Conservation (phyloP, 2,329 filamentous ascomycete genomes). For the Westerdykella sp. region DNA sequence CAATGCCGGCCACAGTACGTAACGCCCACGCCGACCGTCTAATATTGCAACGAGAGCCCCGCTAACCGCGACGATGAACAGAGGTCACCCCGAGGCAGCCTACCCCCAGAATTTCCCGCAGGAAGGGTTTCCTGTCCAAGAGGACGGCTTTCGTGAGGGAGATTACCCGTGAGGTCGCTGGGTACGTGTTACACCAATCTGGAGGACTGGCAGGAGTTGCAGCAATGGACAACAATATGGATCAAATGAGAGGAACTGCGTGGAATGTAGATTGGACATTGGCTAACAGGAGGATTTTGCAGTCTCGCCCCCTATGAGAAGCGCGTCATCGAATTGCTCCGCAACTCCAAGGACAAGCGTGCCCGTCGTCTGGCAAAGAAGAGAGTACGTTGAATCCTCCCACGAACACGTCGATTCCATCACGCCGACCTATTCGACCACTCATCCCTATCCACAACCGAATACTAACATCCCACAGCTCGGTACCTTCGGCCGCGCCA, state of each 20-base stretch:
- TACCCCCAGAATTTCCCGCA: slow-evolving; percentile 52
- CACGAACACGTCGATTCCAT: slow-evolving; percentile 1
- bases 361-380: slow-evolving; percentile 99
- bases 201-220: not conserved
- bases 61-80: slow-evolving; percentile 23
- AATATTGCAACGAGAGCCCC: slow-evolving; percentile 1
- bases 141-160: slow-evolving; percentile 94
- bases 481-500: slow-evolving; percentile 96
- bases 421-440: slow-evolving; percentile 1
- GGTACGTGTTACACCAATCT: slow-evolving; percentile 52
- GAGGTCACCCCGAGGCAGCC: slow-evolving; percentile 49
- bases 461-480: slow-evolving; percentile 53
- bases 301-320: slow-evolving; percentile 60
- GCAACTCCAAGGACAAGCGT: slow-evolving; percentile 99
- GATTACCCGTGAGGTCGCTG: slow-evolving; percentile 97
- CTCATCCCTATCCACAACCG: not conserved
- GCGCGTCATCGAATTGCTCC: slow-evolving; percentile 96
- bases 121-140: slow-evolving; percentile 96
- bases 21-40: slow-evolving; percentile 13
- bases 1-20: slow-evolving; percentile 63
- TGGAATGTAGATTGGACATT: not conserved
- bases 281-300: slow-evolving; percentile 35
- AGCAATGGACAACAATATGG: not conserved
- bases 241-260: not conserved
- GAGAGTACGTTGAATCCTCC: slow-evolving; percentile 59